phyloP scores from a whole-genome alignment of 2,329 filamentous ascomycete genomes.

The Rhytidhysteron rufulum region DNA sequence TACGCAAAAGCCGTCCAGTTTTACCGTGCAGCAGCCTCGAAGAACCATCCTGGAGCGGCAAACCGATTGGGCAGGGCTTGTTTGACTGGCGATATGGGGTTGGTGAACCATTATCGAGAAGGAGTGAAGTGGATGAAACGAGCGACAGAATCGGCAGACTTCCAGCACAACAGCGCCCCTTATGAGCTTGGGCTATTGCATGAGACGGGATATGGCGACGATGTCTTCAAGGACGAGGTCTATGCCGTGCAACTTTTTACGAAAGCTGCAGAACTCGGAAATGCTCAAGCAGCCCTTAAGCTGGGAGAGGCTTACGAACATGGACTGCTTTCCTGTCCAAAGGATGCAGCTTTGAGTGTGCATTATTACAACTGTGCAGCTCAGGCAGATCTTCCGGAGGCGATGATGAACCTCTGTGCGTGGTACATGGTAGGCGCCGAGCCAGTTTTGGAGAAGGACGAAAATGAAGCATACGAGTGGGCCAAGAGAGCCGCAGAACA shows the following conservation, averaged over 20 bases:
- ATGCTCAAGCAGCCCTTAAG: conserved; percentile 78
- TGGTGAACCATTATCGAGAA: conserved; percentile 79
- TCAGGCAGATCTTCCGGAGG: conserved; percentile 73
- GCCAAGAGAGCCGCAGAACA: conserved; percentile 79
- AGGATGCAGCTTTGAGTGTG: conserved; percentile 87
- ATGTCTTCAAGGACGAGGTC: conserved; percentile 83
- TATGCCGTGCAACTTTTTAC: conserved; percentile 95
- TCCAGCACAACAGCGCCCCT: conserved; percentile 87
- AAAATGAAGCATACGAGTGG: conserved; percentile 96
- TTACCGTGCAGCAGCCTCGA: conserved; percentile 82
- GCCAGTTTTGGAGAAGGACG: conserved; percentile 88
- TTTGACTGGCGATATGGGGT: conserved; percentile 80
- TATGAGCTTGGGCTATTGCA: conserved; percentile 88
- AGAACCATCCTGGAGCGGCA: conserved; percentile 93
- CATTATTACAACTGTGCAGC: conserved; percentile 97
- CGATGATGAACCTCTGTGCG: conserved; percentile 97
- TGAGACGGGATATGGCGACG: conserved; percentile 88
- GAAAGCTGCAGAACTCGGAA: conserved; percentile 86
- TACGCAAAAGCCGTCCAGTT: conserved; percentile 91
- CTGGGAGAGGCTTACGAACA: conserved; percentile 98
- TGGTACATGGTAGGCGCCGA: conserved; percentile 98
- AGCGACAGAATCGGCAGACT: conserved; percentile 81
- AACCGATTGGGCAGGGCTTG: conserved; percentile 88
- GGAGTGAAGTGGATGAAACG: conserved; percentile 96
- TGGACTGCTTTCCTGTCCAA: conserved; percentile 79